Evolutionary conservation across 768 basidiomycete species (phyloP), one percentile per base, ranked within the genome.

Genomic region (Tephrocybe sp.): DNA sequence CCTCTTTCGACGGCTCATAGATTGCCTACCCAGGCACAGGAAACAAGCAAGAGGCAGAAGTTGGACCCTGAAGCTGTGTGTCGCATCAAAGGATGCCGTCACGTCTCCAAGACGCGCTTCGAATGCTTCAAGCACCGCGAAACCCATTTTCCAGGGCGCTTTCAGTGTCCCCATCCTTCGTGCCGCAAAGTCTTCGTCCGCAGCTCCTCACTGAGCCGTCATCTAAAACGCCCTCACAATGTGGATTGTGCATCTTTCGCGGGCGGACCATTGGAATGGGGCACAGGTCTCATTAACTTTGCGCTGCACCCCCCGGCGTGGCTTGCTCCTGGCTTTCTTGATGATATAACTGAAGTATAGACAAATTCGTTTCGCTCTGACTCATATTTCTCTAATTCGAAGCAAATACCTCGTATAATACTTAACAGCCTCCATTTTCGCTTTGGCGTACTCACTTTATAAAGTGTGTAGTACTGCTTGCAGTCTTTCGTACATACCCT

Each of bases 91-190:
- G 60, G 60, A 11, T 61, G 60, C 39, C 46, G 54, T 11, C 58
- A 61, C 43, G 30, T 59, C 28, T 53, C 58, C 47, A 54, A 55
- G 40, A 59, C 60, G 8, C 49, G 44, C 22, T 57, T 53, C 28
- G 60, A 61, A 25, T 57, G 60, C 47, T 51, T 49, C 36, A 61
- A 61, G 30, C 60, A 61, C 43, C 58, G 60, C 21, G 60, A 61
- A 37, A 61, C 60, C 13, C 60, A 61, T 26, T 61, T 61, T 38
- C 53, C 58, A 4, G 54, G 54, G 13, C 55, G 60, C 39, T 61
- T 59, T 27, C 51, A 39, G 34, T 61, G 60, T 45, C 60, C 60
- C 16, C 41, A 57, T 21, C 51, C 53, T 2, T 18, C 49, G 9
- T 61, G 60, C 42, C 42, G 39, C 19, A 54, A 52, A 24, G 25